These are phyloP conservation scores for Venturia carpophila DNA, from an alignment of 2,329 filamentous ascomycete species.

Conservation along the genomic window DNA sequence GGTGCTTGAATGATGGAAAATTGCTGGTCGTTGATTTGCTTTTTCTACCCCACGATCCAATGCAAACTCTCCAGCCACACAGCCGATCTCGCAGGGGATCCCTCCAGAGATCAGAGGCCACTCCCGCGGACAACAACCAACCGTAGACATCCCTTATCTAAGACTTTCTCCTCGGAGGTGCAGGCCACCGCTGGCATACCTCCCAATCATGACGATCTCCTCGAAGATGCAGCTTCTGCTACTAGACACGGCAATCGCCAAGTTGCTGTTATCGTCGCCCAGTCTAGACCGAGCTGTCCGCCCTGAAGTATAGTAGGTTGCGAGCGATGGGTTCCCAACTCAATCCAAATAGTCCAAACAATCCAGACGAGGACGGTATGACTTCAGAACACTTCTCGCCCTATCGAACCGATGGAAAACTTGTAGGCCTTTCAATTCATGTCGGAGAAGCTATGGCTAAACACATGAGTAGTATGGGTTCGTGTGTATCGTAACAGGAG, in stretches of 20 bases:
- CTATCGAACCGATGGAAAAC: slow-evolving; percentile 50
- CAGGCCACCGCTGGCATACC: neutral
- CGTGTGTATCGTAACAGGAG: slow-evolving; percentile 56
- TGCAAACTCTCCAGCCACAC: neutral
- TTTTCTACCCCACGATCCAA: neutral
- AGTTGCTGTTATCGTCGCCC: neutral
- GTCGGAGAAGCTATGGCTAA: neutral
- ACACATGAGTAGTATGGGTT: slow-evolving; percentile 47
- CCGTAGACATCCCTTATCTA: neutral
- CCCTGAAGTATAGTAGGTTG: slow-evolving; percentile 1
- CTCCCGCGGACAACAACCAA: slow-evolving; percentile 2
- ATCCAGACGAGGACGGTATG: slow-evolving; percentile 19
- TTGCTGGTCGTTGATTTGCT: neutral
- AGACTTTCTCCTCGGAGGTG: slow-evolving; percentile 7
- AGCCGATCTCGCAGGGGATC: neutral
- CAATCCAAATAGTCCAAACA: slow-evolving; percentile 15
- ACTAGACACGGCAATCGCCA: neutral
- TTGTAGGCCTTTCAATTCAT: slow-evolving; percentile 33
- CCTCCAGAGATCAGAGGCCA: neutral
- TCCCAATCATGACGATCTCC: slow-evolving; percentile 1
- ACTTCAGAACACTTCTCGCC: slow-evolving; percentile 48
- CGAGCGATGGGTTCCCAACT: neutral
- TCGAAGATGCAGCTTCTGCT: neutral
- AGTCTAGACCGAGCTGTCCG: neutral
- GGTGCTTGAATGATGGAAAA: neutral